Evolutionary conservation across 352 stramenopile genomes (phyloP), one percentile per base, ranked within the genome.

Genomic region (Hyaloperonospora brassicae): DNA sequence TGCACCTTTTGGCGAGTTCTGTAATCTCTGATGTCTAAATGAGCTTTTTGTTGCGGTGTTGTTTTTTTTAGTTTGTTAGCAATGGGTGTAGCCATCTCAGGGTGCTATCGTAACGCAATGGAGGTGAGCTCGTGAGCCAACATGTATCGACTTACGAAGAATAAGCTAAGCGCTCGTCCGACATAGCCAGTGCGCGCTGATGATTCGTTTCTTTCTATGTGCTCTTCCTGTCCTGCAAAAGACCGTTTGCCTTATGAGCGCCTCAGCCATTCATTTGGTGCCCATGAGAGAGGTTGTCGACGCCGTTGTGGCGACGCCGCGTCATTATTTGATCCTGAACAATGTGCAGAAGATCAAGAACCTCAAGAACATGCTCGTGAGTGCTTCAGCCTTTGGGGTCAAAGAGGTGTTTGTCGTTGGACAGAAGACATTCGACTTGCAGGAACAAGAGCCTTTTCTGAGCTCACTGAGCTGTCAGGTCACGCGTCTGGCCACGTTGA

Each of bases 311-410:
- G 35, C 48, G 31, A 10, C 46, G 0, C 59, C 63, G 21, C 43
- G 55, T 10, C 69, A 87, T 40, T 93, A 88, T 61, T 68, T 97
- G 30, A 94, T 97, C 39, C 71, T 97, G 30, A 95, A 89, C 69
- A 97, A 97, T 68, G 93, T 97, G 43, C 84, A 90, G 62, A 97
- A 97, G 71, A 71, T 62, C 35, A 86, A 88, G 56, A 97, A 97
- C 65, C 79, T 97, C 40, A 76, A 79, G 52, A 87, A 87, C 54
- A 80, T 97, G 66, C 61, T 97, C 11, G 57, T 89, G 27, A 91
- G 85, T 17, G 86, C 81, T 1, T 82, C 76, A 10, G 68, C 86
- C 0, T 97, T 96, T 73, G 88, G 86, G 23, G 80, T 89, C 6
- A 50, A 62, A 24, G 73, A 85, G 41, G 73, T 96, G 13, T 89